Evolutionary conservation across 352 stramenopile genomes (phyloP).

Genomic region (Globisporangium yorkense): DNA sequence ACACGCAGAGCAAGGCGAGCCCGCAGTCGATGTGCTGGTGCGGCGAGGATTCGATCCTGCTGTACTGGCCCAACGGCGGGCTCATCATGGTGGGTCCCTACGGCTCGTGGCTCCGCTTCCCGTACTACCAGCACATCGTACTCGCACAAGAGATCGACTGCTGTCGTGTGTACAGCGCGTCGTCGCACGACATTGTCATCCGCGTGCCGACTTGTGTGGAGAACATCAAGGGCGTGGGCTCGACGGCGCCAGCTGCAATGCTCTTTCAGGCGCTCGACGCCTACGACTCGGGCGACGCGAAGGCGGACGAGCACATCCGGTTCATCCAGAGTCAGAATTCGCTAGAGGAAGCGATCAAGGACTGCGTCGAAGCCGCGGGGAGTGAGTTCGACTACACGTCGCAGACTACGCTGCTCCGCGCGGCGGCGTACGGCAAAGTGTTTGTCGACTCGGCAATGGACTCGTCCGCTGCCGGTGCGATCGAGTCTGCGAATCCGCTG

Average conservation of each 20-base stretch:
- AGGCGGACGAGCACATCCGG: constrained; percentile 87
- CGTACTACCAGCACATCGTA: constrained; percentile 71
- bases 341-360: constrained; percentile 81
- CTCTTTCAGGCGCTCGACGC: constrained; percentile 88
- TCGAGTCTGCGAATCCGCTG: constrained; percentile 23
- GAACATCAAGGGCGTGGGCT: constrained; percentile 84
- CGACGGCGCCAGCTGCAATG: constrained; percentile 84
- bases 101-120: constrained; percentile 81
- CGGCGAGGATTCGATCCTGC: constrained; percentile 86
- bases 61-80: constrained; percentile 81
- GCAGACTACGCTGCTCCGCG: constrained; percentile 78
- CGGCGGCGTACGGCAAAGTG: constrained; percentile 86
- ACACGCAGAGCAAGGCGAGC: constrained; percentile 79
- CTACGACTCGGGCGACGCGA: constrained; percentile 84
- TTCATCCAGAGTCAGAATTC: constrained; percentile 79
- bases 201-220: constrained; percentile 79
- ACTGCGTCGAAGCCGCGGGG: constrained; percentile 82
- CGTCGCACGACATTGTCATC: constrained; percentile 80
- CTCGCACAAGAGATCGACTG: constrained; percentile 67
- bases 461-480: constrained; percentile 18
- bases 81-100: constrained; percentile 86
- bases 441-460: constrained; percentile 76
- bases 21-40: constrained; percentile 83
- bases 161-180: constrained; percentile 67
- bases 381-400: constrained; percentile 82